phyloP scores from a whole-genome alignment of 2,329 filamentous ascomycete species.

The Pseudogymnoascus sp. region DNA sequence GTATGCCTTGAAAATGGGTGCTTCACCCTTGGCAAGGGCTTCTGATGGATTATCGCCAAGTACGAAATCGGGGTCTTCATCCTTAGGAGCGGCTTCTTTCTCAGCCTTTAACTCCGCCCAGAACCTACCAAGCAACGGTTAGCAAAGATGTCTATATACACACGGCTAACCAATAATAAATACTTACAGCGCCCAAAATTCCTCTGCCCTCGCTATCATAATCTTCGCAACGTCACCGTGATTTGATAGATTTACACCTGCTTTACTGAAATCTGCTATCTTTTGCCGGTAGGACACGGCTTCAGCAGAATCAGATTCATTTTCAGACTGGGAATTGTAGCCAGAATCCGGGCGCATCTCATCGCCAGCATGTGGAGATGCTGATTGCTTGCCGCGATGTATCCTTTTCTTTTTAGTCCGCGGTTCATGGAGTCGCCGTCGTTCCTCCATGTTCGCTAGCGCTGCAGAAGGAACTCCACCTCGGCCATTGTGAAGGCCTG shows the following conservation, averaged over 20 bases:
- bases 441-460: not conserved
- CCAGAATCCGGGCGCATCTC: conserved; percentile 13
- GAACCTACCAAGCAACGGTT: conserved; percentile 15
- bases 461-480: not conserved
- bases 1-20: conserved; percentile 21
- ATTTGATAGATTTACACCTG: conserved; percentile 20
- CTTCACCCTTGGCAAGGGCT: conserved; percentile 15
- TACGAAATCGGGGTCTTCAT: not conserved
- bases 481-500: not conserved
- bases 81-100: not conserved
- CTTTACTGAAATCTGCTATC: conserved; percentile 17
- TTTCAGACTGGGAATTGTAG: conserved; percentile 15
- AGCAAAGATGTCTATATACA: conserved; percentile 12
- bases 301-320: conserved; percentile 7
- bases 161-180: conserved; percentile 10
- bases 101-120: conserved; percentile 10
- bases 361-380: not conserved
- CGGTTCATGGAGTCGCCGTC: not conserved
- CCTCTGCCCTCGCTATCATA: conserved; percentile 19
- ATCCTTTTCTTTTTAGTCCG: not conserved
- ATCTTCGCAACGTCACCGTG: conserved; percentile 16
- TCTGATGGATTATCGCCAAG: conserved; percentile 12
- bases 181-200: conserved; percentile 19
- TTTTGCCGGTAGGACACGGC: conserved; percentile 17
- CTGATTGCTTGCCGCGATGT: not conserved